Evolutionary conservation across 768 basidiomycete species (phyloP), one percentile per base, ranked within the genome.

Genomic region (Kwoniella newhampshirensis): DNA sequence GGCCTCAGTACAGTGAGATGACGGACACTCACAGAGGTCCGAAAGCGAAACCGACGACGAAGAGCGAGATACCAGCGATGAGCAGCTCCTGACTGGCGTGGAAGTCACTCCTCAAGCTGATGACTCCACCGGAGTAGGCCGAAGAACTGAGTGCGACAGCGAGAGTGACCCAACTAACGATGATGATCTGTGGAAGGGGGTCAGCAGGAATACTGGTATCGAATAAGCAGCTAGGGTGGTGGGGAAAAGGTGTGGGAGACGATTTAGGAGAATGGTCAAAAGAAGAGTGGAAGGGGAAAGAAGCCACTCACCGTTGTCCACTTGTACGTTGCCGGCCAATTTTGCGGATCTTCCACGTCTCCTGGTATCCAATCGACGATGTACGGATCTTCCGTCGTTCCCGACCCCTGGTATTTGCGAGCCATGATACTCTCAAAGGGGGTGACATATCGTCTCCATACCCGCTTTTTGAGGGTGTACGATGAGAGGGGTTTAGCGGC

Each of bases 11-110:
- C 11, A 21, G 6, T 23, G 6, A 25, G 8, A 13, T 5, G 18
- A 48, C 47, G 28, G 27, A 11, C 5, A 45, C 44, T 52, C 28
- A 45, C 45, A 79, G 59, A 1, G 77, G 76, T 8, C 77, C 75
- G 35, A 77, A 53, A 18, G 66, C 74, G 62, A 71, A 70, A 25
- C 71, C 69, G 27, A 86, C 72, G 30, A 87, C 66, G 50, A 70
- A 66, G 4, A 69, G 44, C 40, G 61, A 62, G n/a, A 75, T 63
- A 61, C 66, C 63, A 40, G 64, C 63, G 44, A 64, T 61, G 49
- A 73, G 46, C 42, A 73, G 44, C 40, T 73, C 71, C 5, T 25
- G 2, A 32, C 60, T 63, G 3, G 62, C 65, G 5, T 64, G 63
- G 48, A 73, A 73, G 15, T 70, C 63, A 23, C 11, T 21, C 0